These are phyloP conservation scores for Metschnikowia rubicola DNA, from an alignment of 805 yeast genomes.

Conservation along the genomic window DNA sequence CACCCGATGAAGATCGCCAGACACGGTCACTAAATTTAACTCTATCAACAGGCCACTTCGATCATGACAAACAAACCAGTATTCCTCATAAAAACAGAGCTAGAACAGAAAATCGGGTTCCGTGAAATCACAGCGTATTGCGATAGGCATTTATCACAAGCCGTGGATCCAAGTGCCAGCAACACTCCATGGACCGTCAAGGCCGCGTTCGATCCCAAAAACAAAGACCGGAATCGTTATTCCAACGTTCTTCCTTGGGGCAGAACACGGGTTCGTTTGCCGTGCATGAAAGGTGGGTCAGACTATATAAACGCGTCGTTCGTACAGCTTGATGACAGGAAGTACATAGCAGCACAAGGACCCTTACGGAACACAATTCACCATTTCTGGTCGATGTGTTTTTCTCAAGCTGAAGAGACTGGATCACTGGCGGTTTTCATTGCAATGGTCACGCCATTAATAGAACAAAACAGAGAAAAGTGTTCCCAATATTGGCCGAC, in stretches of 20 bases:
- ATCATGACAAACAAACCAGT: slow-evolving; percentile 4
- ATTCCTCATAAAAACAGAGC: slow-evolving; percentile 6
- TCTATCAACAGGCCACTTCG: too few relatives aligned
- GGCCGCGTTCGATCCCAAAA: slow-evolving; percentile 9
- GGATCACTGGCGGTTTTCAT: slow-evolving; percentile 26
- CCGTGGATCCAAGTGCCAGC: slow-evolving; percentile 4
- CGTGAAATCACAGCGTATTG: slow-evolving; percentile 5
- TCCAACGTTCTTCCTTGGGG: slow-evolving; percentile 66
- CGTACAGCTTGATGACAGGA: slow-evolving; percentile 17
- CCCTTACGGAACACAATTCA: slow-evolving; percentile 71
- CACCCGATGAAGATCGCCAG: too few relatives aligned
- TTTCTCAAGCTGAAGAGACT: slow-evolving; percentile 28
- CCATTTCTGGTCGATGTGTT: slow-evolving; percentile 73
- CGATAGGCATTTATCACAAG: slow-evolving; percentile 12
- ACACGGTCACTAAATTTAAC: too few relatives aligned
- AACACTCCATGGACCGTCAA: slow-evolving; percentile 10
- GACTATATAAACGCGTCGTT: slow-evolving; percentile 43
- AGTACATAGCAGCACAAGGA: slow-evolving; percentile 88
- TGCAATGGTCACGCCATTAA: slow-evolving; percentile 38
- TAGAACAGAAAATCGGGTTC: slow-evolving; percentile 10
- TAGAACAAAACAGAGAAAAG: slow-evolving; percentile 15
- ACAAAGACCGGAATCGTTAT: slow-evolving; percentile 47
- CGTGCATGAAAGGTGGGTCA: slow-evolving; percentile 6
- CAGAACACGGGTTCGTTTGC: slow-evolving; percentile 47
- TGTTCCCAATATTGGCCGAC: slow-evolving; percentile 25